Conservation (phyloP, 148 eudicot genomes). For the Gaultheria prostrata region DNA sequence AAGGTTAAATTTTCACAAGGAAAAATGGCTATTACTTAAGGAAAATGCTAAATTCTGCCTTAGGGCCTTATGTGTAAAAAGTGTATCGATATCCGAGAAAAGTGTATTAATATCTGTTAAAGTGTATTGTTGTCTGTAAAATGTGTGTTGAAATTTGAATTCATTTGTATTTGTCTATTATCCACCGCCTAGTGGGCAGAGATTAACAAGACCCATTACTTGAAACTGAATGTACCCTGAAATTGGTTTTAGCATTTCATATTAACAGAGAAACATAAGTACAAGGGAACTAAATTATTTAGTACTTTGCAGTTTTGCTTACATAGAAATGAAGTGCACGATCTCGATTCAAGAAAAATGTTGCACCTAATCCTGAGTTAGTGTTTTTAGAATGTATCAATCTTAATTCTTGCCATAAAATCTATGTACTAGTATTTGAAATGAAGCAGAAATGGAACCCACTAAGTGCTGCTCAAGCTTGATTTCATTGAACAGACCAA, state of each 20-base stretch:
- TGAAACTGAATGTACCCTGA: neutral
- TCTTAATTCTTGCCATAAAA: neutral
- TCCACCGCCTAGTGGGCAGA: too few relatives aligned
- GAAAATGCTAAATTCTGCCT: too few relatives aligned
- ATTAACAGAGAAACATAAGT: neutral
- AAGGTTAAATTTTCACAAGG: neutral
- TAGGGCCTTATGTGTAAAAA: too few relatives aligned
- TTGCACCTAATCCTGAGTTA: neutral
- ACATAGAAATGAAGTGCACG: neutral
- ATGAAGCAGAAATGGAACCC: neutral
- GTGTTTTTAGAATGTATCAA: neutral
- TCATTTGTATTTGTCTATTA: too few relatives aligned
- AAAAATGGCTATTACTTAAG: neutral
- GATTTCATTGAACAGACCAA: constrained; percentile 9
- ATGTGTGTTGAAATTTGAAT: too few relatives aligned
- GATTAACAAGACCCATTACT: too few relatives aligned
- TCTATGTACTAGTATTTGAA: neutral
- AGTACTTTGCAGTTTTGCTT: neutral
- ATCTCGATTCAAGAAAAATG: neutral
- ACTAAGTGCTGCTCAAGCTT: neutral
- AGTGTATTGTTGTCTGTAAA: too few relatives aligned
- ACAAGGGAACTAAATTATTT: neutral
- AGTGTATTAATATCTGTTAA: too few relatives aligned
- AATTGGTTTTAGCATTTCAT: neutral
- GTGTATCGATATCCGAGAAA: too few relatives aligned